A percentile compares a stretch with the other conserved stretches of the same genome.
phyloP scores from a whole-genome alignment of 805 yeast genomes.

The Pichia sporocuriosa region DNA sequence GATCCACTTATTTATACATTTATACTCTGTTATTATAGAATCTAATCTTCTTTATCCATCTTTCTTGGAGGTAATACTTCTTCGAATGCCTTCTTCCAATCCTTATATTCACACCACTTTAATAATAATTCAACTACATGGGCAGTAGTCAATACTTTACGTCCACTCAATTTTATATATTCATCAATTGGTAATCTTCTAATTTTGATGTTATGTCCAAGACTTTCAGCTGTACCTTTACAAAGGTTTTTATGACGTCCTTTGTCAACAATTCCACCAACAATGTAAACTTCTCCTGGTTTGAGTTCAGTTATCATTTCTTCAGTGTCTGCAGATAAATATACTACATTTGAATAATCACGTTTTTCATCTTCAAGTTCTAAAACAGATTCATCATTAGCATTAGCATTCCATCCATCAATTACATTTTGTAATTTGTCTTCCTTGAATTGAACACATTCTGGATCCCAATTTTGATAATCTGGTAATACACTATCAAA shows the following conservation, averaged over 20 bases:
- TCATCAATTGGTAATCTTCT: constrained; percentile 84
- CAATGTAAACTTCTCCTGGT: constrained; percentile 68
- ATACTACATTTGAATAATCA: constrained; percentile 41
- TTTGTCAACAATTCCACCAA: constrained; percentile 96
- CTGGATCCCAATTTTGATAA: constrained; percentile 56
- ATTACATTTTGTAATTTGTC: constrained; percentile 29
- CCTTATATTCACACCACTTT: constrained; percentile 67
- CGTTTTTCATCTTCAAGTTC: constrained; percentile 38
- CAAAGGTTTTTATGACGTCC: constrained; percentile 82
- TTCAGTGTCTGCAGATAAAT: constrained; percentile 83
- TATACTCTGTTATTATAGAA: too few relatives aligned
- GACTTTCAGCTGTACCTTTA: constrained; percentile 65
- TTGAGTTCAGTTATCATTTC: constrained; percentile 57
- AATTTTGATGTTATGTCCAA: constrained; percentile 52
- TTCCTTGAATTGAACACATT: constrained; percentile 44
- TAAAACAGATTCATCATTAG: too few relatives aligned
- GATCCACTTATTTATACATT: too few relatives aligned
- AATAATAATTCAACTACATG: constrained; percentile 89
- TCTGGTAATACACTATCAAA: constrained; percentile 59
- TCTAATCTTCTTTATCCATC: constrained; percentile 22
- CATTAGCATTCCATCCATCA: constrained; percentile 39
- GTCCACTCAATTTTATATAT: constrained; percentile 72
- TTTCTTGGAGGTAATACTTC: constrained; percentile 82
- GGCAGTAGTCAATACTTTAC: constrained; percentile 86
- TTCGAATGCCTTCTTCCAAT: constrained; percentile 86